Percentiles rank a stretch among this genome's conserved stretches.
phyloP scores from a whole-genome alignment of 2,329 filamentous ascomycete genomes.

The Penicillium concentricum region DNA sequence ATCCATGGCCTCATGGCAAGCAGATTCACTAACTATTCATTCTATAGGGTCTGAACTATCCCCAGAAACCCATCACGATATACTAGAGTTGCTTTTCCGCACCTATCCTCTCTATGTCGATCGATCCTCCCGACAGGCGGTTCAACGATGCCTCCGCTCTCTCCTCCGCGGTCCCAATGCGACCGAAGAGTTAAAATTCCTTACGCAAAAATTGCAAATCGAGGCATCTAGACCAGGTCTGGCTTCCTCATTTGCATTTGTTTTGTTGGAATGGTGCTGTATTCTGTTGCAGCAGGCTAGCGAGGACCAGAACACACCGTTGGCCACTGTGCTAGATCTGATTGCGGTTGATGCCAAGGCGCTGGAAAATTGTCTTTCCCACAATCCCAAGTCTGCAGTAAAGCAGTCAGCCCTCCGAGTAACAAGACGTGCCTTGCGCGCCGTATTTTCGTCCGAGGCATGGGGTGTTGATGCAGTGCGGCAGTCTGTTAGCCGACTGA shows the following conservation, averaged over 20 bases:
- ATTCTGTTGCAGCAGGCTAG: slow-evolving; percentile 71
- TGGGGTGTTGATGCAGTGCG: slow-evolving; percentile 62
- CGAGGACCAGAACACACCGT: slow-evolving; percentile 64
- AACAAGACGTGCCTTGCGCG: slow-evolving; percentile 75
- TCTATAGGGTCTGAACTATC: slow-evolving; percentile 35
- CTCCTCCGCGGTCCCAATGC: slow-evolving; percentile 63
- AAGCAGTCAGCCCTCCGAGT: slow-evolving; percentile 72
- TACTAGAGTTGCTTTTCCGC: slow-evolving; percentile 75
- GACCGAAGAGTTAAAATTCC: slow-evolving; percentile 47
- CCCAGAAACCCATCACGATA: slow-evolving; percentile 34
- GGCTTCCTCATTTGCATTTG: slow-evolving; percentile 77
- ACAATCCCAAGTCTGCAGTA: slow-evolving; percentile 63
- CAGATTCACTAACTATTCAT: slow-evolving; percentile 15
- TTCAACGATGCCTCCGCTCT: slow-evolving; percentile 73
- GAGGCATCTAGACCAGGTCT: slow-evolving; percentile 77
- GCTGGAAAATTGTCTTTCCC: slow-evolving; percentile 73
- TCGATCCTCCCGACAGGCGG: slow-evolving; percentile 76
- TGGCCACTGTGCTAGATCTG: slow-evolving; percentile 58
- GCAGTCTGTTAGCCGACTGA: slow-evolving; percentile 64
- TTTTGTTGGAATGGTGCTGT: slow-evolving; percentile 86
- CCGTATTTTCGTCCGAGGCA: slow-evolving; percentile 61
- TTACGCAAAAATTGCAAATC: slow-evolving; percentile 65
- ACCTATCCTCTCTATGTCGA: slow-evolving; percentile 88
- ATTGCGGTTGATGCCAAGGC: slow-evolving; percentile 68
- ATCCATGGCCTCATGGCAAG: not conserved